These are phyloP conservation scores for Fraxinus pennsylvanica DNA, from an alignment of 257 asterid genomes.

Conservation along the genomic window DNA sequence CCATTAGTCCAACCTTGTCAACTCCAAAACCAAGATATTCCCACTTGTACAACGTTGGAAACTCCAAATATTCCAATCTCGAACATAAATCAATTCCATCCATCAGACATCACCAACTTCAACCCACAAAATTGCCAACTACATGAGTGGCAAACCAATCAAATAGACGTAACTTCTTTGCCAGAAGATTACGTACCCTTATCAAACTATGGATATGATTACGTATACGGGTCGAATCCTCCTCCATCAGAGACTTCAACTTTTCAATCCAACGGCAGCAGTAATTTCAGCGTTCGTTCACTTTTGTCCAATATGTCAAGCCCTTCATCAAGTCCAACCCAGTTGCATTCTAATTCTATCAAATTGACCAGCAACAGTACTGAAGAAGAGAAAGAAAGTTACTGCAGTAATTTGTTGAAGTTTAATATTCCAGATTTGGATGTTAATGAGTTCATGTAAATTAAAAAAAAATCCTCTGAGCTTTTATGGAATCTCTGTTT, in stretches of 20 bases:
- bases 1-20: constrained; percentile 33
- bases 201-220: constrained; percentile 35
- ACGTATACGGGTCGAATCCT: constrained; percentile 36
- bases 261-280: constrained; percentile 51
- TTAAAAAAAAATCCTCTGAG: constrained; percentile 15
- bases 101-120: constrained; percentile 29
- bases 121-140: constrained; percentile 32
- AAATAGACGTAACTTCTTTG: constrained; percentile 23
- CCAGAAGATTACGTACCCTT: constrained; percentile 38
- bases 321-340: constrained; percentile 67
- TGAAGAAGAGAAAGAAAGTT: constrained; percentile 68
- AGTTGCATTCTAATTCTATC: constrained; percentile 51
- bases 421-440: constrained; percentile 61
- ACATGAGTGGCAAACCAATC: constrained; percentile 46
- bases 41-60: constrained; percentile 19
- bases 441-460: constrained; percentile 55
- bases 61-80: constrained; percentile 23
- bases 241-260: constrained; percentile 53
- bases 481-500: constrained; percentile 18
- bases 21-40: constrained; percentile 32
- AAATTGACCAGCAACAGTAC: constrained; percentile 36
- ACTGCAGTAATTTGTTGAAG: constrained; percentile 62
- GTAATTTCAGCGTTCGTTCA: constrained; percentile 52
- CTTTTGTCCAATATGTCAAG: constrained; percentile 65
- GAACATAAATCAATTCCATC: constrained; percentile 19